Base-by-base conservation (phyloP, 768 basidiomycete genomes). In the Trametes gibbosa region DNA sequence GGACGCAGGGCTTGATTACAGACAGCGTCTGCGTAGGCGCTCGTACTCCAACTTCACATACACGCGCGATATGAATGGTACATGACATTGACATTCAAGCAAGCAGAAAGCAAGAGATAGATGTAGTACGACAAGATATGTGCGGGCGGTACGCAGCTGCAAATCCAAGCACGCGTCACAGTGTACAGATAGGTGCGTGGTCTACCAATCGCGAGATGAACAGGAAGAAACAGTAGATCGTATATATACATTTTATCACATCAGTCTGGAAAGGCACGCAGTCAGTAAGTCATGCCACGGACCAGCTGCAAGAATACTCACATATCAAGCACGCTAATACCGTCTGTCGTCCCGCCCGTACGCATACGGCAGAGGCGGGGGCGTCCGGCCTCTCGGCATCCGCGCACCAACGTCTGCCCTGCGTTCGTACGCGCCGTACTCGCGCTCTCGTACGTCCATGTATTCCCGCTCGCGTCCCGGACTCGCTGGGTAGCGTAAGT, bases 271-370 rank as follows among this genome's bases (percentile, higher is more conserved):
- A 32, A 32, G 10, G 10, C 4, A 39, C 34, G n/a, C n/a, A 3
- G 50, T 50, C 21, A 50, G 50, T 21, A 24, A 24, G 27, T 10
- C 53, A 52, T 5, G 12, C 23, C 4, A 52, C 16, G 27, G 25
- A 34, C 40, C 4, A 35, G 37, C 23, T 10, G 25, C 32, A 32
- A 53, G 21, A n/a, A 47, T 40, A 62, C 56, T 58, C 50, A 52
- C 55, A 32, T n/a, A 41, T 52, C 51, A 40, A 25, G 29, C 19
- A 41, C 60, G 53, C 34, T 50, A 49, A 37, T 66, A 68, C 21
- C 69, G 65, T 41, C 68, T 53, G 10, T 68, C 68, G 37, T 69
- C 68, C 21, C 58, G 42, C 12, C 56, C 63, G 45, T 65, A 68
- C 24, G 49, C 58, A 43, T 66, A 68, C 47, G 65, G 63, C 8